A percentile compares a stretch with the other conserved stretches of the same genome.
Evolutionary conservation across 179 eudicot genomes (phyloP).

Genomic region (Sideroxylon spinosum): DNA sequence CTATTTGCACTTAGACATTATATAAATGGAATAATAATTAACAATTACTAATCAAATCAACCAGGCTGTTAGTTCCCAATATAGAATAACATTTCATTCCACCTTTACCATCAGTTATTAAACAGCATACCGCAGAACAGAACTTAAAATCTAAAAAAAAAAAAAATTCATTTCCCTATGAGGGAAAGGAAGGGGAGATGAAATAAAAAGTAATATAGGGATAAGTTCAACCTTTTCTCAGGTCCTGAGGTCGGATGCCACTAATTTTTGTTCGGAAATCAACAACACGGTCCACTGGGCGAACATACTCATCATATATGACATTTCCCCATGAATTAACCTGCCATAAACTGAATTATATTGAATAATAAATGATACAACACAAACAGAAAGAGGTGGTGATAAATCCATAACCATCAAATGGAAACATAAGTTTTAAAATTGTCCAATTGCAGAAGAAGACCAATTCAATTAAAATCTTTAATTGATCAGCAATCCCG

Average conservation of each 20-base stretch:
- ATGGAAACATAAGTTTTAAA: neutral
- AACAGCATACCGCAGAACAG: neutral
- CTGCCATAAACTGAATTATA: constrained; percentile 46
- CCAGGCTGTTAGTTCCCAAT: neutral
- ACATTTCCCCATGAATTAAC: constrained; percentile 96
- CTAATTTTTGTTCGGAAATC: constrained; percentile 93
- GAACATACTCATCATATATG: constrained; percentile 80
- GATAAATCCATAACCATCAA: neutral
- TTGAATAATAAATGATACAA: constrained; percentile 23
- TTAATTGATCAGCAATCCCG: neutral
- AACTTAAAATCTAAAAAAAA: neutral
- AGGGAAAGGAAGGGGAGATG: neutral
- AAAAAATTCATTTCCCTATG: neutral
- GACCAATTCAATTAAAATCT: neutral
- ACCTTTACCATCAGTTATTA: neutral
- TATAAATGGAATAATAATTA: neutral
- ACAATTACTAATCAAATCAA: neutral
- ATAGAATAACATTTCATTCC: neutral
- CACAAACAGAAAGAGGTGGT: neutral
- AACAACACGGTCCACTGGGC: constrained; percentile 85
- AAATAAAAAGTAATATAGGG: neutral
- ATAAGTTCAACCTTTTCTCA: constrained; percentile 56
- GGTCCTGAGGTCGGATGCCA: constrained; percentile 82
- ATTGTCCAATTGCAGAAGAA: neutral
- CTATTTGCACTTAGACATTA: neutral